Base-by-base conservation (phyloP, 148 eudicot species). In the Mesembryanthemum crystallinum region DNA sequence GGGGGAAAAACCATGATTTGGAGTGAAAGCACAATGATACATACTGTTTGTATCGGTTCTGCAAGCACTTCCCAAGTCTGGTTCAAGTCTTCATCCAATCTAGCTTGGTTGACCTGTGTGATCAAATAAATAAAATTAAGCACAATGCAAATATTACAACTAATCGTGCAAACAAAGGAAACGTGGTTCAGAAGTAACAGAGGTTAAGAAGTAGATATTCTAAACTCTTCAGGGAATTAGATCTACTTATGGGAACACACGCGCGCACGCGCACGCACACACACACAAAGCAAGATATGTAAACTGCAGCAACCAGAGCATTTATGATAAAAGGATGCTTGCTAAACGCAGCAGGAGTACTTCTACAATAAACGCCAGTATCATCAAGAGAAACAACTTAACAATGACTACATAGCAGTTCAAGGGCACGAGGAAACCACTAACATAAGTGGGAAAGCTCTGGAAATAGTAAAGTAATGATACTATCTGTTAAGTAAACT, bases 21-120 rank as follows among this genome's bases (percentile, higher is more conserved):
- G 54, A 21, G 52, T 25, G 32, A 49, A 57, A 9, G 20, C n/a
- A 74, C n/a, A 2, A 60, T 32, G 77, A 73, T 52, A 84, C 91
- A 67, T 89, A 94, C 98, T 25, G 97, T 94, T 78, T 94, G 98
- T 79, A 94, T 84, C 62, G 98, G 97, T 81, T 95, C 97, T 30
- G 97, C 98, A 73, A 95, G 96, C 79, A 95, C 97, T 89, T 92
- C 98, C 98, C 98, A 92, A n/a, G 89, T 76, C 29, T 85, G 75
- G 76, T 92, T 73, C 87, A 95, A 82, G 85, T 92, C 99, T 79
- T 89, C 87, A 71, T 28, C 79, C 87, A 95, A 78, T 45, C 83
- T 82, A 73, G 90, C 84, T 85, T 86, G 90, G 82, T 95, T 92
- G 70, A 95, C 98, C 97, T 95, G 87, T 27, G 55, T 29, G 37